These are phyloP conservation scores for Cenchrus fungigraminus DNA, from an alignment of 176 grass and related monocot genomes.

Conservation along the genomic window DNA sequence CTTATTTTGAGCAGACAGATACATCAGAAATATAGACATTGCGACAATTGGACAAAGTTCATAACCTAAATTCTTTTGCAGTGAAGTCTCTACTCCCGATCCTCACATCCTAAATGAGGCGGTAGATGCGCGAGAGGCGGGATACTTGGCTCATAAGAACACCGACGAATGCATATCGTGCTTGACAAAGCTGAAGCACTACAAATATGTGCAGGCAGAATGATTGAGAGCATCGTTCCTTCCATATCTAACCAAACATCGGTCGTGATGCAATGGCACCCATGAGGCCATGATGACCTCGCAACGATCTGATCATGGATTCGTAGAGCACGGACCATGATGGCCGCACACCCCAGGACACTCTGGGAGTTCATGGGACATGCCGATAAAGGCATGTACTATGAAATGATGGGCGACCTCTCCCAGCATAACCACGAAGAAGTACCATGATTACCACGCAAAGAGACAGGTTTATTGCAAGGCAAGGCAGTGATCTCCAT, in stretches of 20 bases:
- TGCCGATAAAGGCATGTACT: slow-evolving; percentile 37
- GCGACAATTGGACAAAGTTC: too few species aligned
- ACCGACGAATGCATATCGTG: neutral
- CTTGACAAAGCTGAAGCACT: slow-evolving; percentile 22
- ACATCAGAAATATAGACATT: too few species aligned
- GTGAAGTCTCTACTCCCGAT: neutral
- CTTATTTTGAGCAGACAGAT: too few species aligned
- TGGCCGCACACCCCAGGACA: neutral
- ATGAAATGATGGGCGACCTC: slow-evolving; percentile 31
- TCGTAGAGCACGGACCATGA: slow-evolving; percentile 28
- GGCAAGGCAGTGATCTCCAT: slow-evolving; percentile 26
- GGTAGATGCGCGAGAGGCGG: neutral
- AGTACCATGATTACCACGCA: slow-evolving; percentile 34
- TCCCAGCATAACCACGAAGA: neutral
- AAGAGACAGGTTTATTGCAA: slow-evolving; percentile 22
- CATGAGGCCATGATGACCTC: slow-evolving; percentile 30
- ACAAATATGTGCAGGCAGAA: slow-evolving; percentile 14
- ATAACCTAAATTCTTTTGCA: neutral
- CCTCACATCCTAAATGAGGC: neutral
- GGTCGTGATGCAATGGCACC: neutral
- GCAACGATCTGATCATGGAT: slow-evolving; percentile 8
- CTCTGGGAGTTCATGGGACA: slow-evolving; percentile 36
- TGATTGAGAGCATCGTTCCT: slow-evolving; percentile 24
- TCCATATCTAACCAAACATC: slow-evolving; percentile 31
- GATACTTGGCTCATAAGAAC: neutral